A percentile compares a stretch with the other conserved stretches of the same genome.
Conservation (phyloP, 768 basidiomycete species). For the Xerocomellus amylosporus region DNA sequence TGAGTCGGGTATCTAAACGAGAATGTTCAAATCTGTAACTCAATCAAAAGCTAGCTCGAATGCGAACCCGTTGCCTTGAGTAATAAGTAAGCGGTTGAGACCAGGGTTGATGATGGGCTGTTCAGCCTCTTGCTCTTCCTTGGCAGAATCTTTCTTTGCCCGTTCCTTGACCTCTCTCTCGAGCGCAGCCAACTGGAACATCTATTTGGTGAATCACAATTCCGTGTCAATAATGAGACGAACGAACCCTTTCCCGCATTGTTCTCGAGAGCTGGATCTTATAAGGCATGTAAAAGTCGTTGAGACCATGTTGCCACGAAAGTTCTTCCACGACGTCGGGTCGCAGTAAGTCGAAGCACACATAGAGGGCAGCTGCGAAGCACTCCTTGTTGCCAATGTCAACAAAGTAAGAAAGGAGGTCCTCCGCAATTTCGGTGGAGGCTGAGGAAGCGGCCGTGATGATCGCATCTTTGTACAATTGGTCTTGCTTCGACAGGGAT, state of each 20-base stretch:
- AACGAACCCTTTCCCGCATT: slow-evolving; percentile 65
- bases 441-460: slow-evolving; percentile 83
- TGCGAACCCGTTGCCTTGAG: slow-evolving; percentile 64
- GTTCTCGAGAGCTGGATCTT: slow-evolving; percentile 84
- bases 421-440: slow-evolving; percentile 90
- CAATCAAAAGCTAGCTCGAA: background rate
- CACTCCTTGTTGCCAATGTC: slow-evolving; percentile 99
- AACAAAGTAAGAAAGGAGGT: slow-evolving; percentile 93
- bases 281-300: slow-evolving; percentile 98
- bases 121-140: slow-evolving; percentile 86
- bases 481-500: slow-evolving; percentile 91
- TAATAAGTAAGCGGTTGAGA: slow-evolving; percentile 59
- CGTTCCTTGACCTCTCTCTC: slow-evolving; percentile 91
- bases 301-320: slow-evolving; percentile 93
- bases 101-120: slow-evolving; percentile 88
- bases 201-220: slow-evolving; percentile 6
- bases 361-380: slow-evolving; percentile 85
- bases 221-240: background rate
- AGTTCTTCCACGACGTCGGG: slow-evolving; percentile 92
- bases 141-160: slow-evolving; percentile 80
- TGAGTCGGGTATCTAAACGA: slow-evolving; percentile 55
- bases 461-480: slow-evolving; percentile 96
- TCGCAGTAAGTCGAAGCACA: slow-evolving; percentile 94
- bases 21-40: slow-evolving; percentile 4
- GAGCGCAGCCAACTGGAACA: slow-evolving; percentile 59